A percentile compares a stretch with the other conserved stretches of the same genome.
phyloP scores from a whole-genome alignment of 169 alveolate species.

The Theileria sp. region DNA sequence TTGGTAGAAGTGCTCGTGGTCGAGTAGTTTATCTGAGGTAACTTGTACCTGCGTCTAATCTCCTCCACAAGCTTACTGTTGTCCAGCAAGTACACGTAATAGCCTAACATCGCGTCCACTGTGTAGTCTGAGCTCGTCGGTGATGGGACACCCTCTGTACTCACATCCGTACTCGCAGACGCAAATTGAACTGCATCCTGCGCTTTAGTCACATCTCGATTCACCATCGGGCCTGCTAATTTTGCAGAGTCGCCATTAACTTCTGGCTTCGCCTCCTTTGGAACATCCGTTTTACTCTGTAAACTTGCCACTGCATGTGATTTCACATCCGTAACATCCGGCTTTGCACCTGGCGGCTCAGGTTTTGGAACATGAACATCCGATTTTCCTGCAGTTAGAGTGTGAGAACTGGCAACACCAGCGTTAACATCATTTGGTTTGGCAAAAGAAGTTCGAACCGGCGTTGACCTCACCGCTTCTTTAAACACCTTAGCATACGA shows the following conservation, averaged over 20 bases:
- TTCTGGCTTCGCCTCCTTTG: not conserved
- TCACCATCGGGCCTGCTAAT: not conserved
- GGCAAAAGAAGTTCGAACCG: not conserved
- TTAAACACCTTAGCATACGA: conserved; percentile 22
- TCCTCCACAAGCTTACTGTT: conserved; percentile 1
- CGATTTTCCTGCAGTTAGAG: not conserved
- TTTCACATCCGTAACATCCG: no score
- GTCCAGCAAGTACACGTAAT: not conserved
- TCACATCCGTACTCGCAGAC: not conserved
- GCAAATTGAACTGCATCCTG: not conserved
- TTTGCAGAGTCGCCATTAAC: not conserved
- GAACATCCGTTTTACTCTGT: not conserved
- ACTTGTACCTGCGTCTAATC: conserved; percentile 11
- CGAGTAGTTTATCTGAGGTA: not conserved
- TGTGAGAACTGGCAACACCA: no score
- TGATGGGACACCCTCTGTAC: not conserved
- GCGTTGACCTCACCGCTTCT: conserved; percentile 1
- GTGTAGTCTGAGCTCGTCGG: not conserved
- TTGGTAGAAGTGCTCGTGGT: not conserved
- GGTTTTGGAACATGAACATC: no score
- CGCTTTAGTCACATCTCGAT: not conserved
- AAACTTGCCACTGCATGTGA: not conserved
- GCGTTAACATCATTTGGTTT: conserved; percentile 10
- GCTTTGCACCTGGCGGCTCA: no score
- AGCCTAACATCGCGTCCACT: conserved; percentile 1